Conservation (phyloP, 2,329 filamentous ascomycete genomes). For the Pseudogymnoascus sp. region DNA sequence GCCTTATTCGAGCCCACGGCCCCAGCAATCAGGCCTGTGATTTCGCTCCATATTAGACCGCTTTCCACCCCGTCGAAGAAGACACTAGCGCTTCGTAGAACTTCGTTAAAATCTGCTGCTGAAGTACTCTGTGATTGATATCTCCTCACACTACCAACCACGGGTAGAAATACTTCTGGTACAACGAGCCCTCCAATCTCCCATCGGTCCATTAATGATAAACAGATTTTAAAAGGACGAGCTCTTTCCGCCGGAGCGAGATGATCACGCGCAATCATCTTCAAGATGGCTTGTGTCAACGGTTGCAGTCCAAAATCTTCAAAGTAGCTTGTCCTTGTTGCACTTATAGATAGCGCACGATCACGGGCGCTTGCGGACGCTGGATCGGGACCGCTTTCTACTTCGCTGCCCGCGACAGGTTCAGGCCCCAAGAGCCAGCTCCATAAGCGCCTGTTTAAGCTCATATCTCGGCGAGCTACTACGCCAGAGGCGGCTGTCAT, state of each 20-base stretch:
- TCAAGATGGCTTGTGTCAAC: conserved; percentile 65
- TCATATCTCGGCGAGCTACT: conserved; percentile 89
- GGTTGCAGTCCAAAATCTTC: conserved; percentile 68
- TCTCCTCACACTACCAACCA: conserved; percentile 68
- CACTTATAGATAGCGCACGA: conserved; percentile 25
- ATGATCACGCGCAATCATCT: conserved; percentile 58
- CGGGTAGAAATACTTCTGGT: conserved; percentile 78
- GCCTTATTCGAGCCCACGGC: conserved; percentile 43
- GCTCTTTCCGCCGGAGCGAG: conserved; percentile 60
- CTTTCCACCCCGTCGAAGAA: conserved; percentile 98
- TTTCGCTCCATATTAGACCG: conserved; percentile 80
- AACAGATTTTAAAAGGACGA: conserved; percentile 79
- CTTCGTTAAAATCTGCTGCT: conserved; percentile 72
- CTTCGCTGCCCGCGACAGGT: conserved; percentile 38
- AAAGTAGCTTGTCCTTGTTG: conserved; percentile 71
- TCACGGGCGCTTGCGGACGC: conserved; percentile 28
- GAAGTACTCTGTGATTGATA: conserved; percentile 60
- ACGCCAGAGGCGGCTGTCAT: conserved; percentile 79
- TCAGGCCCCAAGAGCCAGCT: conserved; percentile 87
- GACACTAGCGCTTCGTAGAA: conserved; percentile 83
- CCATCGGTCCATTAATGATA: conserved; percentile 97
- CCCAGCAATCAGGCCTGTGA: conserved; percentile 60
- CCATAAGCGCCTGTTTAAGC: conserved; percentile 89
- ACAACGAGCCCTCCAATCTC: conserved; percentile 89
- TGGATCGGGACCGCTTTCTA: conserved; percentile 41